Percentiles rank a stretch among this genome's conserved stretches.
Evolutionary conservation across 179 eudicot genomes (phyloP).

Genomic region (Beta lomatogona): DNA sequence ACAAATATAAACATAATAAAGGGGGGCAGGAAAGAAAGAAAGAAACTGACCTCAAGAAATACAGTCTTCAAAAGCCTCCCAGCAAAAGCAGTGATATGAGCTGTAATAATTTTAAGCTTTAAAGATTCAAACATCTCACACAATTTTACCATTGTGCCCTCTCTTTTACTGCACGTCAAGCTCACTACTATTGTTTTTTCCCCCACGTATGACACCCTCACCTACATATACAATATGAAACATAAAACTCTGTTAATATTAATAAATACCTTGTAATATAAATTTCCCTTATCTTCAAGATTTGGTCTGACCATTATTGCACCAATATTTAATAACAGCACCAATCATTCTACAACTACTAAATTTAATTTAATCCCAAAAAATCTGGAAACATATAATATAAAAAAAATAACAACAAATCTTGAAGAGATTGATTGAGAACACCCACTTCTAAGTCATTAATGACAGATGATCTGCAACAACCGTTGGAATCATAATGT

Average conservation of each 20-base stretch:
- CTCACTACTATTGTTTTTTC: slow-evolving; percentile 71
- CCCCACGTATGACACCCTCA: slow-evolving; percentile 67
- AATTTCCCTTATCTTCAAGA: slow-evolving; percentile 3
- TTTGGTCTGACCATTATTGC: slow-evolving; percentile 1
- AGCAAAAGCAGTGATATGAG: slow-evolving; percentile 63
- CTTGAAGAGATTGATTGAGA: not conserved
- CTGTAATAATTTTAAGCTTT: slow-evolving; percentile 71
- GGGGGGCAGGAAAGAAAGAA: slow-evolving; percentile 6
- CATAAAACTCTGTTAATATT: not conserved
- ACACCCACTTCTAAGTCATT: slow-evolving; percentile 64
- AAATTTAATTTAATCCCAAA: not conserved
- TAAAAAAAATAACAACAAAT: not conserved
- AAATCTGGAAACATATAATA: not conserved
- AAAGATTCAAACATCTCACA: slow-evolving; percentile 76
- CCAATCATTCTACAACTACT: slow-evolving; percentile 20
- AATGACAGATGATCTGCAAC: slow-evolving; percentile 35
- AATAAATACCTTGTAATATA: not conserved
- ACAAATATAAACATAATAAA: not conserved
- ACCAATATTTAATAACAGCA: not conserved
- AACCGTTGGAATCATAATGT: slow-evolving; percentile 20
- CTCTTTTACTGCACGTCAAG: slow-evolving; percentile 63
- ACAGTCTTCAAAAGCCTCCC: slow-evolving; percentile 71
- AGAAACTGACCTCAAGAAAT: slow-evolving; percentile 64
- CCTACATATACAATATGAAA: slow-evolving; percentile 34
- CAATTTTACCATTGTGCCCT: slow-evolving; percentile 66